Evolutionary conservation across 2,329 filamentous ascomycete species (phyloP), one percentile per base, ranked within the genome.

Genomic region (Fusarium bactridioides): DNA sequence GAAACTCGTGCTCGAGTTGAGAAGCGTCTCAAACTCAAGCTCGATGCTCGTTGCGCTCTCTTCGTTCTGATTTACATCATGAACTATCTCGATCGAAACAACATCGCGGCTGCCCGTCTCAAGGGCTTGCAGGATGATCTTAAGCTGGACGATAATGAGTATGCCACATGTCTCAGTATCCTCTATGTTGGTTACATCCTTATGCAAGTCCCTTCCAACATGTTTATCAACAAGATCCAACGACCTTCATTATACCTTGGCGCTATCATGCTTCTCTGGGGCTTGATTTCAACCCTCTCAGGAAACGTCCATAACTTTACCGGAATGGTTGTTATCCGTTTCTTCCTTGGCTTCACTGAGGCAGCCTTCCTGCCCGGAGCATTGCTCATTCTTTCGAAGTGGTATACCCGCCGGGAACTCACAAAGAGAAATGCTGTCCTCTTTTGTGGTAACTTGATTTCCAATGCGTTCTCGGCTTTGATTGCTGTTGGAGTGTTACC

Each of bases 31-130:
- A 87, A 90, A 79, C 87, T 89, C 73, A 94, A 94, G 82, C 90
- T 94, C 57, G 93, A 94, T 78, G 75, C 86, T n/a, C 86, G 92
- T 64, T 94, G 79, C 83, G 91, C 79, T 83, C 87, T 92, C 74
- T 88, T 94, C 63, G 88, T 94, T 54, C 79, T 94, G 72, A 92
- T 94, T 83, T 94, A 94, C 77, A 93, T 94, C 78, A 85, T 83
- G 80, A 94, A 94, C 81, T 94, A 93, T 79, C 84, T 90, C 35
- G 89, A 92, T 75, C 84, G 90, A 38, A 91, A 91, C 78, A 91
- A 92, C 78, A 92, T 93, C 69, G 90, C 90, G 4, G 86, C 90
- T 3, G 91, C 91, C 2, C 86, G 88, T 19, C 84, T 93, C 58
- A 88, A 89, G 77, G 90, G 91, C 10, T 82, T 93, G 31, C 87